Base-by-base conservation (phyloP, 2,329 filamentous ascomycete species). In the Penicillium hesseltinei region DNA sequence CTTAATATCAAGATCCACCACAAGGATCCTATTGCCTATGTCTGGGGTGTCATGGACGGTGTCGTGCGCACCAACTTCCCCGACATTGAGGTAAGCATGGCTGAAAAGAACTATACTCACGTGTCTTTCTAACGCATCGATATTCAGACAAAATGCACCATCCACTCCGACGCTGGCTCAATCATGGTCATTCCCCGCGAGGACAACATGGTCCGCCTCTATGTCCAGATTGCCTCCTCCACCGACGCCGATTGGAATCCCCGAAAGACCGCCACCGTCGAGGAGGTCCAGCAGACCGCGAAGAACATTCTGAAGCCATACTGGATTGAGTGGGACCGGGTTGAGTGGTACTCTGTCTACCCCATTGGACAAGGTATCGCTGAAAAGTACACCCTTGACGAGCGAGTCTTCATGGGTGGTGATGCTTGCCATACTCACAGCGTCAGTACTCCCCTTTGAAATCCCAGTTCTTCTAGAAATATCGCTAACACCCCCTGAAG, bases 41-140 rank as follows among this genome's bases (percentile, higher is more conserved):
- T 87, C 2, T 87, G 84, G 84, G 84, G 84, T 68, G 84, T 87
- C 23, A 87, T 87, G 84, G 84, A 87, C 63, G 84, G 84, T 63
- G 83, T 86, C 48, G 84, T 87, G 29, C 75, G 82, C 63, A 87
- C 84, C 23, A 78, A 86, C 68, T 80, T 90, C 69, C 88, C 81
- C 21, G 78, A 86, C 67, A 86, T 85, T 70, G 83, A 84, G 77
- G 80, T 81, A 71, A 55, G 72, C 36, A 36, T 31, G 15, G 10
- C 43, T 43, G 9, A 45, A 35, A 44, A 15, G 11, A 36, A 13
- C 21, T 3, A 4, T 27, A n/a, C 8, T 25, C 10, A 13, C 0
- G n/a, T 13, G 7, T 36, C 5, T 15, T n/a, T 48, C 25, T 35
- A 35, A 55, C 48, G 49, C 57, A 49, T 51, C 42, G 36, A 43